Conservation (phyloP, 1,139 yeast genomes). For the Sugiyamaella pinicola region DNA sequence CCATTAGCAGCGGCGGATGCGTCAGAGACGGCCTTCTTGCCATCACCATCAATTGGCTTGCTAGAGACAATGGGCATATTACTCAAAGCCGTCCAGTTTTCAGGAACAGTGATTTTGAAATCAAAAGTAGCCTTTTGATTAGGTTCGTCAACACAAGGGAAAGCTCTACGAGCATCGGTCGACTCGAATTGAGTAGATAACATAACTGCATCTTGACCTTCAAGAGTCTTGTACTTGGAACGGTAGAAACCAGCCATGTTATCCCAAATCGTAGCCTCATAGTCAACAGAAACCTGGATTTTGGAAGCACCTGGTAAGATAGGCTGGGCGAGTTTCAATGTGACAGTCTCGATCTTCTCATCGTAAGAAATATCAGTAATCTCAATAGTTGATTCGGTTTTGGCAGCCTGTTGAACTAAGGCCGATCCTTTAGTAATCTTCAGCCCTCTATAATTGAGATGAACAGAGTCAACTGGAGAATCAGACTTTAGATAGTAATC, state of each 20-base stretch:
- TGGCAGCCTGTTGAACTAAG: constrained; percentile 23
- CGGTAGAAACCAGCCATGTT: constrained; percentile 89
- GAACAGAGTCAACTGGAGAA: constrained; percentile 37
- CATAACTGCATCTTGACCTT: constrained; percentile 64
- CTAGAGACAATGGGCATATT: constrained; percentile 66
- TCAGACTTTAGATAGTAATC: constrained; percentile 50
- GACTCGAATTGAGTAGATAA: constrained; percentile 90
- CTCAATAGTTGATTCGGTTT: constrained; percentile 27
- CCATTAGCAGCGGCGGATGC: constrained; percentile 27
- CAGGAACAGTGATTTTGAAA: constrained; percentile 61
- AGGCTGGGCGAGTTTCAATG: constrained; percentile 29
- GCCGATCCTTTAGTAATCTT: constrained; percentile 24
- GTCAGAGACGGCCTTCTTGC: constrained; percentile 41
- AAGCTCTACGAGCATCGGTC: constrained; percentile 86
- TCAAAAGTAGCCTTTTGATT: constrained; percentile 77
- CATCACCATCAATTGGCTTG: constrained; percentile 48
- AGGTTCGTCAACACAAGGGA: constrained; percentile 91
- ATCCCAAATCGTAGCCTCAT: constrained; percentile 54
- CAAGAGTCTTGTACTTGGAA: constrained; percentile 55
- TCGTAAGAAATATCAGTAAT: constrained; percentile 25
- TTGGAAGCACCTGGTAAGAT: constrained; percentile 34
- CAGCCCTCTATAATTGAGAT: constrained; percentile 43
- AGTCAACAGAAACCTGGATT: constrained; percentile 46
- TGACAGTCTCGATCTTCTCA: constrained; percentile 21
- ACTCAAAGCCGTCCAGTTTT: constrained; percentile 65